Evolutionary conservation across 805 yeast species (phyloP).

Genomic region (Barnettozyma populi): DNA sequence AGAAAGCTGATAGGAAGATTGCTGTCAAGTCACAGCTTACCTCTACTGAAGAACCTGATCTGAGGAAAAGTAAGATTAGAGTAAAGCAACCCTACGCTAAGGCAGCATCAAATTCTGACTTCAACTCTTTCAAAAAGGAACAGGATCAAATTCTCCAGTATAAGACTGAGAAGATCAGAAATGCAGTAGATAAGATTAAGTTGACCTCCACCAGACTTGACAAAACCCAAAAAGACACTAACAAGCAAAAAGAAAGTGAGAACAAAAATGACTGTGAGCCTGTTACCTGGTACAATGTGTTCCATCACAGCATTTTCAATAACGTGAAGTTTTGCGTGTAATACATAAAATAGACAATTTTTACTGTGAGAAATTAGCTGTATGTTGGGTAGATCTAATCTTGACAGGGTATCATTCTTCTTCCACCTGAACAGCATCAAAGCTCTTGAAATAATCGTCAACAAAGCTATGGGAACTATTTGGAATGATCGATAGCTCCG

Average conservation of each 20-base stretch:
- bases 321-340: slow-evolving; percentile 31
- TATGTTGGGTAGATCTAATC: too few species aligned
- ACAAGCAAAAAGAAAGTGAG: background rate
- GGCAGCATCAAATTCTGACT: background rate
- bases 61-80: background rate
- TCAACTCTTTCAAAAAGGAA: background rate
- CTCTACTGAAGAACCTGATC: background rate
- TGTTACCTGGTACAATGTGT: slow-evolving; percentile 47
- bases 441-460: slow-evolving; percentile 6
- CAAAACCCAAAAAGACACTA: background rate
- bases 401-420: background rate
- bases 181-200: slow-evolving; percentile 1
- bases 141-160: slow-evolving; percentile 2
- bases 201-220: slow-evolving; percentile 3
- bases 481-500: background rate
- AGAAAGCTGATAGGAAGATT: slow-evolving; percentile 12
- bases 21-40: slow-evolving; percentile 3
- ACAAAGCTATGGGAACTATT: background rate
- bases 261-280: slow-evolving; percentile 33
- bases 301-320: slow-evolving; percentile 47
- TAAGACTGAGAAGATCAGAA: slow-evolving; percentile 2
- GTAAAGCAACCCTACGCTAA: background rate
- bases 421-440: slow-evolving; percentile 7
- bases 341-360: background rate
- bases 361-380: too few species aligned